These are phyloP conservation scores for Cyclanthera cordifolia DNA, from an alignment of 306 rosid genomes.

Conservation along the genomic window DNA sequence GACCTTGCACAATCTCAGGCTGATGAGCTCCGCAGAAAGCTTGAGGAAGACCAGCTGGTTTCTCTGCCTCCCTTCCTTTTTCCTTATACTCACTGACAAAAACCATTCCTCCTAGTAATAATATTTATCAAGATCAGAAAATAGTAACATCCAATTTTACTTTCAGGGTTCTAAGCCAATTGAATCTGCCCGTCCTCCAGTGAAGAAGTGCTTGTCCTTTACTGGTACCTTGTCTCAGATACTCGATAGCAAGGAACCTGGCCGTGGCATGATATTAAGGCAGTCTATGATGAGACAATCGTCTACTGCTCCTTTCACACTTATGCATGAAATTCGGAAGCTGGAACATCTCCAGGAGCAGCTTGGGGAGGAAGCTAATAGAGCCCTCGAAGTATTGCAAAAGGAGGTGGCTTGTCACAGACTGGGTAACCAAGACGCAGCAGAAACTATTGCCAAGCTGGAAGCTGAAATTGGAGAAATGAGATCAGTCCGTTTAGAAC, in stretches of 20 bases:
- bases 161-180: conserved; percentile 45
- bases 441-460: conserved; percentile 93
- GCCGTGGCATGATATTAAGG: conserved; percentile 45
- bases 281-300: conserved; percentile 93
- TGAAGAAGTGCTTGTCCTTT: conserved; percentile 82
- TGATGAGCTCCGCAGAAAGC: conserved; percentile 64
- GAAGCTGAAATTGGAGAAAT: conserved; percentile 91
- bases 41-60: conserved; percentile 75
- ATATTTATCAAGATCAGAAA: not conserved
- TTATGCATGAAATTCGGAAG: conserved; percentile 97
- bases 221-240: conserved; percentile 47
- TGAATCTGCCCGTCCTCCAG: conserved; percentile 48
- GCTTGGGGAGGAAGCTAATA: conserved; percentile 95
- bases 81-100: not conserved
- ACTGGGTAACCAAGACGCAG: conserved; percentile 97
- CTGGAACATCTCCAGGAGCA: conserved; percentile 98
- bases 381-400: conserved; percentile 90
- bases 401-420: conserved; percentile 99
- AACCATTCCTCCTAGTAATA: not conserved
- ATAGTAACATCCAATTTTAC: not conserved
- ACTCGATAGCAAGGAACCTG: conserved; percentile 32
- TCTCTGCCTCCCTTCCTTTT: not conserved
- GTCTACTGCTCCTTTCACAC: conserved; percentile 89
- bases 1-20: conserved; percentile 80
- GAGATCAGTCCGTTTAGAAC: conserved; percentile 47